These are phyloP conservation scores for Mortierella sp. DNA, from an alignment of 371 early-diverging fungal species.

Conservation along the genomic window DNA sequence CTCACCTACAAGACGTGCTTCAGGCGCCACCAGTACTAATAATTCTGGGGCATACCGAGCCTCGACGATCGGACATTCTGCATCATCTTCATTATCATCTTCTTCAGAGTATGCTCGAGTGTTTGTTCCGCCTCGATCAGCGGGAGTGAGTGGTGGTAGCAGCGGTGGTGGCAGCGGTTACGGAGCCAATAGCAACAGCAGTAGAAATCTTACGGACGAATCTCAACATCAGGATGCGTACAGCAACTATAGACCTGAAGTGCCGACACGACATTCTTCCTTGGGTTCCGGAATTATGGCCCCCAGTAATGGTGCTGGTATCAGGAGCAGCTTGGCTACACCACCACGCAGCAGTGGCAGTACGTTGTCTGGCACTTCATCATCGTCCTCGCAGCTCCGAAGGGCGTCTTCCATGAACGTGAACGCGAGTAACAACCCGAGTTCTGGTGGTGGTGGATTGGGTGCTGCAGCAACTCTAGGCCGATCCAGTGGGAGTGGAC, in stretches of 20 bases:
- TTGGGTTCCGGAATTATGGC: too few relatives aligned
- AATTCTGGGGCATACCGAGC: slow-evolving; percentile 6
- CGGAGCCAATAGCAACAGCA: background rate
- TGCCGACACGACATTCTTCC: slow-evolving; percentile 10
- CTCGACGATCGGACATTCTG: background rate
- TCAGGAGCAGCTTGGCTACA: slow-evolving; percentile 2
- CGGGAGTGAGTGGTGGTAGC: background rate
- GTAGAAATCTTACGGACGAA: background rate
- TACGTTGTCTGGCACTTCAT: background rate
- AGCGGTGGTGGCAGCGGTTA: slow-evolving; percentile 2
- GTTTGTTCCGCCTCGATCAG: slow-evolving; percentile 19
- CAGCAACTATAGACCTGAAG: slow-evolving; percentile 3
- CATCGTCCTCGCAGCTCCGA: slow-evolving; percentile 13
- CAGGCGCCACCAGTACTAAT: background rate
- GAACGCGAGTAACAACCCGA: background rate
- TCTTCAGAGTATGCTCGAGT: slow-evolving; percentile 29
- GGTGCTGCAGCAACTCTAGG: slow-evolving; percentile 1
- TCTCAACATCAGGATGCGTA: background rate
- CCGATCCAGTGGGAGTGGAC: slow-evolving; percentile 14
- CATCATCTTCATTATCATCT: slow-evolving; percentile 4
- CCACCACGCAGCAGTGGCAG: background rate
- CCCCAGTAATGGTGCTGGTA: background rate
- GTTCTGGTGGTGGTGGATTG: slow-evolving; percentile 5
- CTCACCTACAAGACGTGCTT: slow-evolving; percentile 5
- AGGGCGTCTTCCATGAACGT: slow-evolving; percentile 16